Percentiles rank a stretch among this genome's conserved stretches.
Evolutionary conservation across 306 rosid genomes (phyloP).

Genomic region (Rubus parviflorus): DNA sequence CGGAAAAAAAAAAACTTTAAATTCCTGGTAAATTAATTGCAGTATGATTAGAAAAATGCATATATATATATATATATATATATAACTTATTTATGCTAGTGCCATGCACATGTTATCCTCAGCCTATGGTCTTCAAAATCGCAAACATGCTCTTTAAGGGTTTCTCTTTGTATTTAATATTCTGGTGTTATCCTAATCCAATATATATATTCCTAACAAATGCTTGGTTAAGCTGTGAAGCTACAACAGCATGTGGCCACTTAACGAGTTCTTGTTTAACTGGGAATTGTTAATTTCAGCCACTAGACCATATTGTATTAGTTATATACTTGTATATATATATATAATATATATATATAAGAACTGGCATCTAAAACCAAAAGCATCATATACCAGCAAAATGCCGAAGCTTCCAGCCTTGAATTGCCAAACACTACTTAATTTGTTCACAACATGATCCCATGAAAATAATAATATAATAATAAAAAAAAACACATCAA

Average conservation of each 20-base stretch:
- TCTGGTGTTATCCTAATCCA: conserved; percentile 16
- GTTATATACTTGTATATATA: conserved; percentile 1
- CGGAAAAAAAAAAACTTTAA: background rate
- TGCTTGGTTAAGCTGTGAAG: conserved; percentile 30
- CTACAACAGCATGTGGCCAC: conserved; percentile 60
- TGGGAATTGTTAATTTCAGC: conserved; percentile 33
- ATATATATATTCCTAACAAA: conserved; percentile 30
- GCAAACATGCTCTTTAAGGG: conserved; percentile 12
- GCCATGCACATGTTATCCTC: conserved; percentile 14
- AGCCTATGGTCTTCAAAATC: background rate
- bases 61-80: background rate
- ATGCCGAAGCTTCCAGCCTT: conserved; percentile 44
- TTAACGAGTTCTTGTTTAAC: conserved; percentile 29
- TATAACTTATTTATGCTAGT: background rate
- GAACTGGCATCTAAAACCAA: conserved; percentile 51
- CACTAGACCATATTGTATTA: conserved; percentile 30
- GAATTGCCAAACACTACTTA: conserved; percentile 24
- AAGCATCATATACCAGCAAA: conserved; percentile 33
- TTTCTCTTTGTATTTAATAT: conserved; percentile 1
- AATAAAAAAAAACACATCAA: background rate
- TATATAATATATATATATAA: too few relatives aligned
- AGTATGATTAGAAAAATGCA: background rate
- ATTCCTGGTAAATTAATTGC: background rate
- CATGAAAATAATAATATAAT: conserved; percentile 20
- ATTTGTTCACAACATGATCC: conserved; percentile 55